Percentiles rank a stretch among this genome's conserved stretches.
Conservation (phyloP, 169 alveolate species). For the Cryptosporidium felis region DNA sequence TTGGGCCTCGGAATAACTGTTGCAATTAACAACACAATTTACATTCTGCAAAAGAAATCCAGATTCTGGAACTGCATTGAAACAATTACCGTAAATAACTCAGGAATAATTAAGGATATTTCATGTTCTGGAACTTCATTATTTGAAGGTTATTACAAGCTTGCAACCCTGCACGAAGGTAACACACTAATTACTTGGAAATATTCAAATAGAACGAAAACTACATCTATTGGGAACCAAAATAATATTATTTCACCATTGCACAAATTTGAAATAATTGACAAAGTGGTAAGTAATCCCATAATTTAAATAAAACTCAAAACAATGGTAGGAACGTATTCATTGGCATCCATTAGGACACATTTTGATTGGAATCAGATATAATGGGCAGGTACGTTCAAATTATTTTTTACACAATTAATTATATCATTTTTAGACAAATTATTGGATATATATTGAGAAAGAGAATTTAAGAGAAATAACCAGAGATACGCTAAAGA, state of each 20-base stretch:
- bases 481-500: not conserved
- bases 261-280: not conserved
- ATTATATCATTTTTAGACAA: conserved; percentile 1
- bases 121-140: conserved; percentile 10
- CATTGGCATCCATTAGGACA: conserved; percentile 59
- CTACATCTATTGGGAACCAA: not conserved
- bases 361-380: not conserved
- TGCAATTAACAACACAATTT: conserved; percentile 12
- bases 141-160: not conserved
- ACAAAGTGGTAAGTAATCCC: conserved; percentile 12
- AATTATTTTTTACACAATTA: not conserved
- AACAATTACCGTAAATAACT: conserved; percentile 24
- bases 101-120: conserved; percentile 37
- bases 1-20: conserved; percentile 4
- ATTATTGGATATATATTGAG: not conserved
- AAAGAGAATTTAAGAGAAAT: conserved; percentile 19
- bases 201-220: not conserved
- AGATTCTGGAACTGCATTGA: conserved; percentile 45
- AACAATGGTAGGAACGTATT: not conserved
- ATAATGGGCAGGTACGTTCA: conserved; percentile 26
- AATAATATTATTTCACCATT: conserved; percentile 4
- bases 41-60: not conserved
- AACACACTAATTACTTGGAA: conserved; percentile 27
- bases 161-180: conserved; percentile 48
- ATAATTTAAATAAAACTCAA: too few species aligned